phyloP scores from a whole-genome alignment of 176 grass and related monocot species.

The Ensete glaucum region DNA sequence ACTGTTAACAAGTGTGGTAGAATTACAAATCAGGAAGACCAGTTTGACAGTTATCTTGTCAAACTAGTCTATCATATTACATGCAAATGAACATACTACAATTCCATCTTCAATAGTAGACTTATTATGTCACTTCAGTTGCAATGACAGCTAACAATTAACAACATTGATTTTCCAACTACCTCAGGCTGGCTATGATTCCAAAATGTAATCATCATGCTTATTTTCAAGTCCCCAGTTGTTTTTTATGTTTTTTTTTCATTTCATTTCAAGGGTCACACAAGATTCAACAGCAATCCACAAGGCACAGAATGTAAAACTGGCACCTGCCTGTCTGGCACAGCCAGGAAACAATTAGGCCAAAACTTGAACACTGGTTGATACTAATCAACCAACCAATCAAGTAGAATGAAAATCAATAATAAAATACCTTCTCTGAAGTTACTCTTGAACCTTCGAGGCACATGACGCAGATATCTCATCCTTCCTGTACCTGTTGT shows the following conservation, averaged over 20 bases:
- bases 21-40: background rate
- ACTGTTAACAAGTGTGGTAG: background rate
- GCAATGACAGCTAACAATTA: no score
- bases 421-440: conserved; percentile 65
- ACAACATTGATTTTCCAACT: no score
- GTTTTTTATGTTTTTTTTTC: no score
- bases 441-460: conserved; percentile 69
- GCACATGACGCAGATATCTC: conserved; percentile 74
- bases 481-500: conserved; percentile 80
- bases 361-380: background rate
- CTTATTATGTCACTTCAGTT: background rate
- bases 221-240: no score
- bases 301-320: no score
- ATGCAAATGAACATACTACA: no score
- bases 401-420: background rate
- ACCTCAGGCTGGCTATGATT: no score
- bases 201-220: no score
- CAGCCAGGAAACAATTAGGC: background rate
- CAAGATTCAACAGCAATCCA: no score
- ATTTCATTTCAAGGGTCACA: no score
- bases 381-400: conserved; percentile 4
- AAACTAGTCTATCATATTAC: no score
- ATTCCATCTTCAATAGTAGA: background rate
- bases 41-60: background rate
- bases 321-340: no score